A percentile compares a stretch with the other conserved stretches of the same genome.
These are phyloP conservation scores for Fusarium sp. DNA, from an alignment of 2,329 filamentous ascomycete genomes.

Conservation along the genomic window DNA sequence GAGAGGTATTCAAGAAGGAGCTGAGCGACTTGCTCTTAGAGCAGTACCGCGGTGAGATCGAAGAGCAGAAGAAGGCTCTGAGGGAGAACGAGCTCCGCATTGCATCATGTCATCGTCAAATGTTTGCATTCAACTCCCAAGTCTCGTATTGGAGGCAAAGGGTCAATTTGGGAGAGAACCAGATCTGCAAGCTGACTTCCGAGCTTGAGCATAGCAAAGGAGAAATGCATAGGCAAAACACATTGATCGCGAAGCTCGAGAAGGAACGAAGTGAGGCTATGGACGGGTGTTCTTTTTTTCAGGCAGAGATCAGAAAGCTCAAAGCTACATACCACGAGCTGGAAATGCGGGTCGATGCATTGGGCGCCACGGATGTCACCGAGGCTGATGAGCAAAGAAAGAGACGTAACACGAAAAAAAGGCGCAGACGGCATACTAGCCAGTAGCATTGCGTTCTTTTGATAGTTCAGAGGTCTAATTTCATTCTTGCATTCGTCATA, in stretches of 20 bases:
- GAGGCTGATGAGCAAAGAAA: neutral
- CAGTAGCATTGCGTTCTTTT: neutral
- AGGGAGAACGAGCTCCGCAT: neutral
- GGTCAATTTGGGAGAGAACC: neutral
- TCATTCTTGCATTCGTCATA: neutral
- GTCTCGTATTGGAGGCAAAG: conserved; percentile 1
- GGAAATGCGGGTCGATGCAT: conserved; percentile 1
- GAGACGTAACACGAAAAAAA: neutral
- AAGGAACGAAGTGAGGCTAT: conserved; percentile 8
- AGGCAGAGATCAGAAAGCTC: conserved; percentile 2
- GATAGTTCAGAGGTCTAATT: neutral
- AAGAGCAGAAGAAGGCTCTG: neutral
- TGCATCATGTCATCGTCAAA: neutral
- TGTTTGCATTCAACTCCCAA: neutral
- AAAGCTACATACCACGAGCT: conserved; percentile 7
- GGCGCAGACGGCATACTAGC: neutral
- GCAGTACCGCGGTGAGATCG: conserved; percentile 5
- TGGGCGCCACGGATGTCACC: neutral
- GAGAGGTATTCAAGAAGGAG: conserved; percentile 3
- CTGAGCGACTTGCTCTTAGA: conserved; percentile 1
- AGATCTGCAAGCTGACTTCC: conserved; percentile 3
- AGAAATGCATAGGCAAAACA: conserved; percentile 5
- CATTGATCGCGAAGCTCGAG: neutral
- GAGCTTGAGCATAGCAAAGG: conserved; percentile 2
- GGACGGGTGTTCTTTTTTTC: conserved; percentile 3